Percentiles rank a stretch among this genome's conserved stretches.
phyloP scores from a whole-genome alignment of 1,139 yeast genomes.

The Blastobotrys apis region DNA sequence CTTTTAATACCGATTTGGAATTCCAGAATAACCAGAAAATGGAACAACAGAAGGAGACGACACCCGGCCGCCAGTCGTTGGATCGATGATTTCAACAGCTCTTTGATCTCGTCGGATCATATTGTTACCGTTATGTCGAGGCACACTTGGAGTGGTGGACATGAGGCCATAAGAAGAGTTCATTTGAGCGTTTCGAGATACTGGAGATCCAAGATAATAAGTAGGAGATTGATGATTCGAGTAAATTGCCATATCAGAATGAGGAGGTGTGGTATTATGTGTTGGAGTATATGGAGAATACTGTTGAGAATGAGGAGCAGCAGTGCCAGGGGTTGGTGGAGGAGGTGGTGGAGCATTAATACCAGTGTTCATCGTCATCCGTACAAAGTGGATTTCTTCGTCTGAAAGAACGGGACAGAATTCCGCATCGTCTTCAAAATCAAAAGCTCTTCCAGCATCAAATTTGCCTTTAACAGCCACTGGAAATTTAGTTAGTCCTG shows the following conservation, averaged over 20 bases:
- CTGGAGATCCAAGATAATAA: constrained; percentile 22
- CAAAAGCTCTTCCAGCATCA: constrained; percentile 60
- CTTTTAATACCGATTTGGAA: too few species aligned
- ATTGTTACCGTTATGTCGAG: too few species aligned
- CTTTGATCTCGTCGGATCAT: constrained; percentile 38
- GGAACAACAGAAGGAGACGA: constrained; percentile 43
- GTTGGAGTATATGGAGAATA: constrained; percentile 13
- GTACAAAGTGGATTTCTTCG: constrained; percentile 24
- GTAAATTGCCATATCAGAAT: constrained; percentile 3
- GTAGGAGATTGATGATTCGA: constrained; percentile 10
- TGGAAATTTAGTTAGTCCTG: constrained; percentile 1
- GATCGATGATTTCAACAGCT: constrained; percentile 63
- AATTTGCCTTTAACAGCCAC: constrained; percentile 32
- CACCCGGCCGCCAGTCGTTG: constrained; percentile 65
- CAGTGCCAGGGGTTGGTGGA: too few species aligned
- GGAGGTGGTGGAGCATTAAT: neutral
- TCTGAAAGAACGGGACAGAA: constrained; percentile 52
- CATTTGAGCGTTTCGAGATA: constrained; percentile 11
- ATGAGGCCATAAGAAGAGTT: too few species aligned
- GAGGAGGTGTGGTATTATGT: constrained; percentile 21
- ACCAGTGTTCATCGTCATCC: constrained; percentile 10
- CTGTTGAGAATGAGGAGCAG: constrained; percentile 7
- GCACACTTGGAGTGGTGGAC: too few species aligned
- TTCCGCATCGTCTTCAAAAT: constrained; percentile 60
- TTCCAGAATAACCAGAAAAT: neutral